Evolutionary conservation across 1,139 yeast genomes (phyloP), one percentile per base, ranked within the genome.

Genomic region (Suhomyces atakaporum): DNA sequence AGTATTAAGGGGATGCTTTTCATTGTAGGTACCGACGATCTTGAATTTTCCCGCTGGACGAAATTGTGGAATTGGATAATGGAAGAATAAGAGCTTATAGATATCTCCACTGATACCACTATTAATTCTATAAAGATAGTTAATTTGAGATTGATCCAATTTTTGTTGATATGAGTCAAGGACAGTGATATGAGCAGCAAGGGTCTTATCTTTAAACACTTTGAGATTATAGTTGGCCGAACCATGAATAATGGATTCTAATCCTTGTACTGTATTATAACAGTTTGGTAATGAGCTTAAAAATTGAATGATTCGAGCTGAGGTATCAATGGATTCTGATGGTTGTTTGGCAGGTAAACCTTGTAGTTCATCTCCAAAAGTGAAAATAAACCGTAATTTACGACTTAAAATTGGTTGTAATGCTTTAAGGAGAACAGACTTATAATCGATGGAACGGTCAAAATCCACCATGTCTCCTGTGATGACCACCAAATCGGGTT

Each of bases 11-110:
- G 58, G 58, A 33, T 64, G 71, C 44, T 72, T 74, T 43, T 73
- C 75, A 44, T 73, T 67, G 46, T 73, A 76, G 6, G 59, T 44
- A 0, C 82, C 81, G 21, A 76, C 65, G 28, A 76, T 62, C 43
- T 69, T 66, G 47, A 75, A 75, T 27, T 60, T 59, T 0, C 76
- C 77, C 8, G 45, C 49, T 3, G 81, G 81, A 30, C 81, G 61
- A 50, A 67, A 75, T 49, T 75, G 75, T 3, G 75, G 74, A 19
- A 76, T 60, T 2, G 81, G 81, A 40, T 62, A 63, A 51, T 75
- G 79, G 51, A 73, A 70, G 44, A 76, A 76, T n/a, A 66, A 45
- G 22, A 70, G 48, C 46, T 66, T 68, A 43, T 58, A 63, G 20
- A 49, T 25, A 11, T 45, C 19, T 11, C 21, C 13, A 16, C 13